phyloP scores from a whole-genome alignment of 1,139 yeast species.

The Pichia sp. region DNA sequence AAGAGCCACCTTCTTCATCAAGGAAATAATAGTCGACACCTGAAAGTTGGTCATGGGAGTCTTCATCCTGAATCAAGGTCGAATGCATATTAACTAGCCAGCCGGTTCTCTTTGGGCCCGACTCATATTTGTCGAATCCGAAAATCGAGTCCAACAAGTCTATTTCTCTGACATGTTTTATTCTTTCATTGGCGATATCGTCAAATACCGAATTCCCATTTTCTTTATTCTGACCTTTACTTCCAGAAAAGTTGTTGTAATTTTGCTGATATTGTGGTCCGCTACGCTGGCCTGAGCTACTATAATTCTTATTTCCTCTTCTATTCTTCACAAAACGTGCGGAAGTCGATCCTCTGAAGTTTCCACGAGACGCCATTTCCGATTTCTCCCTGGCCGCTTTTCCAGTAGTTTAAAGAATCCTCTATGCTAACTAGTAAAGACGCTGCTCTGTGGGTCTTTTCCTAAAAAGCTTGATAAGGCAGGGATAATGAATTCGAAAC shows the following conservation, averaged over 20 bases:
- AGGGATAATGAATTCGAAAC: background rate
- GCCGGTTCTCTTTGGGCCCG: conserved; percentile 70
- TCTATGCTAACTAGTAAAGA: no score
- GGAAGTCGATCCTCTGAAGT: conserved; percentile 48
- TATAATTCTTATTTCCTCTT: background rate
- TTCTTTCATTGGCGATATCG: conserved; percentile 20
- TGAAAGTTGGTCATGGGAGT: conserved; percentile 58
- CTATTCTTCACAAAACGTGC: conserved; percentile 53
- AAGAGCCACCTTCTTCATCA: conserved; percentile 97
- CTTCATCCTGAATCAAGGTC: conserved; percentile 52
- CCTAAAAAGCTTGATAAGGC: background rate
- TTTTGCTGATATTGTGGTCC: conserved; percentile 12
- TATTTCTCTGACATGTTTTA: conserved; percentile 48
- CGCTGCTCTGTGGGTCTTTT: background rate
- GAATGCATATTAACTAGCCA: conserved; percentile 90
- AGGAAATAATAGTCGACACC: conserved; percentile 93
- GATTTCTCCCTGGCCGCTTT: background rate
- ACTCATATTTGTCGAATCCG: conserved; percentile 79
- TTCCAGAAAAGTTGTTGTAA: conserved; percentile 20
- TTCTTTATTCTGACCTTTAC: no score
- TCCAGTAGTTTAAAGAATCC: no score
- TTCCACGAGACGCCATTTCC: conserved; percentile 18
- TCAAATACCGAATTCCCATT: no score
- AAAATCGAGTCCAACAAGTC: conserved; percentile 68
- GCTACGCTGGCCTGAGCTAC: background rate